These are phyloP conservation scores for Camellia lanceoleosa DNA, from an alignment of 148 eudicot species.

Conservation along the genomic window DNA sequence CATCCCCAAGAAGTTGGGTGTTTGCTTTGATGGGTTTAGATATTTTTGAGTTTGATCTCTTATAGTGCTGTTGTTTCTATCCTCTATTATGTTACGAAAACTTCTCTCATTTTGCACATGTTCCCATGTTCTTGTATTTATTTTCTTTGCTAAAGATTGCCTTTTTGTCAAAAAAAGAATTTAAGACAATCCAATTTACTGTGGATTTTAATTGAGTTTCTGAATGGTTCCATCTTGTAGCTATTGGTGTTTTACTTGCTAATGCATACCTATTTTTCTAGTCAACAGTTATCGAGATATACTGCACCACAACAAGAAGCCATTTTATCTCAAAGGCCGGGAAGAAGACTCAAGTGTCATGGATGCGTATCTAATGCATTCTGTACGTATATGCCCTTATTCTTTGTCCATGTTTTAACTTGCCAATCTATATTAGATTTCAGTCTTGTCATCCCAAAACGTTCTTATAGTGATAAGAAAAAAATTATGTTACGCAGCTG, in stretches of 20 bases:
- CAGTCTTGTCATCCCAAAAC: background rate
- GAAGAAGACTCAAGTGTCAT: slow-evolving; percentile 76
- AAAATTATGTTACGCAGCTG: slow-evolving; percentile 49
- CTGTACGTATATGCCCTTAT: slow-evolving; percentile 44
- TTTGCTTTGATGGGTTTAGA: background rate
- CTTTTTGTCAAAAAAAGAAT: background rate
- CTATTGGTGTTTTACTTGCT: slow-evolving; percentile 9
- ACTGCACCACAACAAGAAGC: slow-evolving; percentile 83
- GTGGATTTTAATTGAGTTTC: background rate
- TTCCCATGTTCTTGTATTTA: background rate
- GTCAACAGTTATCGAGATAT: slow-evolving; percentile 88
- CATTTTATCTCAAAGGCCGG: slow-evolving; percentile 75
- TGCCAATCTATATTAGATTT: background rate
- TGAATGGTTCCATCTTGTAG: background rate
- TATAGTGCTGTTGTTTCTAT: background rate
- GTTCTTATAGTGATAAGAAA: background rate
- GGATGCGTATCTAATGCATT: slow-evolving; percentile 92
- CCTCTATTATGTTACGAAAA: background rate
- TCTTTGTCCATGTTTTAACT: background rate
- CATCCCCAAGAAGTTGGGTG: background rate
- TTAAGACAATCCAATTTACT: too few species aligned
- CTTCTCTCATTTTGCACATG: background rate
- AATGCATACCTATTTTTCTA: slow-evolving; percentile 20
- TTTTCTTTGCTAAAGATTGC: background rate
- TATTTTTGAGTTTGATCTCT: background rate